phyloP scores from a whole-genome alignment of 2,329 filamentous ascomycete genomes.

The Cladobotryum mycophilum region DNA sequence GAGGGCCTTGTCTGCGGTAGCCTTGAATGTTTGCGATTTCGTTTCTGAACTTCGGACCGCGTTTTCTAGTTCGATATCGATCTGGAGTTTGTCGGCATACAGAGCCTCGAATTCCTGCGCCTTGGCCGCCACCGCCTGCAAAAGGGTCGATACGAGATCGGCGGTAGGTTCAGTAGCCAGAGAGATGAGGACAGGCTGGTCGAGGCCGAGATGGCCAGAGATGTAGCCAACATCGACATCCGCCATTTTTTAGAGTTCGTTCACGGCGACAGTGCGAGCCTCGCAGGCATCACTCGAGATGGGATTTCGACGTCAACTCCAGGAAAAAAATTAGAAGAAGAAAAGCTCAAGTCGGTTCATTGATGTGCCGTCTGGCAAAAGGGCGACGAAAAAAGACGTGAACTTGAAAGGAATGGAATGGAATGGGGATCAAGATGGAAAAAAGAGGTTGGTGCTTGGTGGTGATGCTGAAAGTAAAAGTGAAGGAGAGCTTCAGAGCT shows the following conservation, averaged over 20 bases:
- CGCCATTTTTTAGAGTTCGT: conserved; percentile 30
- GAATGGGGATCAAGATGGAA: not conserved
- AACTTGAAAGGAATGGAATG: not conserved
- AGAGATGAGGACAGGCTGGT: conserved; percentile 55
- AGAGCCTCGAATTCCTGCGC: conserved; percentile 77
- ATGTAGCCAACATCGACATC: conserved; percentile 65
- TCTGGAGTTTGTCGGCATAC: conserved; percentile 78
- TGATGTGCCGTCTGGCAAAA: not conserved
- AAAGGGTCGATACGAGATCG: conserved; percentile 69
- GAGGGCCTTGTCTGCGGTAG: conserved; percentile 72
- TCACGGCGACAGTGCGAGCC: conserved; percentile 9
- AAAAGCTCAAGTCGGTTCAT: not conserved
- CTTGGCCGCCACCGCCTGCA: conserved; percentile 69
- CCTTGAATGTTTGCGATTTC: conserved; percentile 74
- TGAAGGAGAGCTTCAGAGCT: conserved; percentile 1
- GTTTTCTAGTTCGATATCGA: conserved; percentile 91
- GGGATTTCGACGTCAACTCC: not conserved
- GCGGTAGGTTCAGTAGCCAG: conserved; percentile 63
- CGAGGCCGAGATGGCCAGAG: conserved; percentile 63
- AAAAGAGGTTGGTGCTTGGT: not conserved
- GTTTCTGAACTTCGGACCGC: conserved; percentile 77
- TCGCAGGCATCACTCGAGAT: conserved; percentile 12
- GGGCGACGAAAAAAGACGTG: not conserved
- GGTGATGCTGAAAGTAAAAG: not conserved
- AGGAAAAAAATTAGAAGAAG: not conserved